A percentile compares a stretch with the other conserved stretches of the same genome.
Evolutionary conservation across 441 rosid species (phyloP).

Genomic region (Hypseocharis bilobata): DNA sequence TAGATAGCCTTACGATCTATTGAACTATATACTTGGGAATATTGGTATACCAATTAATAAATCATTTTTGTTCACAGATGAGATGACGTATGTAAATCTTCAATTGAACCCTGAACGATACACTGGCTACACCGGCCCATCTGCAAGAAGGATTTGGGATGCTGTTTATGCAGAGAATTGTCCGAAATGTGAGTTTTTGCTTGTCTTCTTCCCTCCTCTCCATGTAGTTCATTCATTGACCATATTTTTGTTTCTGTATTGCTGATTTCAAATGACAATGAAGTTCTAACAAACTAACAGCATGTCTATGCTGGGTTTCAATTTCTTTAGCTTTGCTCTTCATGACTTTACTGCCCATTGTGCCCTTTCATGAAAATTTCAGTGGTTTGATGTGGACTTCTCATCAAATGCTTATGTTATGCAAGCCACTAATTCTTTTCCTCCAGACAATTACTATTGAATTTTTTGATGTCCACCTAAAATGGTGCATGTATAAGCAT

Average conservation of each 20-base stretch:
- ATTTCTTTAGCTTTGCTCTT: too few species aligned
- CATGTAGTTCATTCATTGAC: neutral
- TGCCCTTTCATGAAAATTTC: neutral
- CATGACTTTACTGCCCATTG: neutral
- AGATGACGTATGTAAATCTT: constrained; percentile 91
- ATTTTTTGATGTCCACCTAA: neutral
- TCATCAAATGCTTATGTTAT: neutral
- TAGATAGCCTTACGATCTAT: neutral
- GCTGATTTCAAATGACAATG: neutral
- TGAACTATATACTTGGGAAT: constrained; percentile 6
- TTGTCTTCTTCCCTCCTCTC: neutral
- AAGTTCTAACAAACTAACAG: too few species aligned
- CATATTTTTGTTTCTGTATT: neutral
- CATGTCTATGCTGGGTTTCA: too few species aligned
- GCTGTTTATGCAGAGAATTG: constrained; percentile 84
- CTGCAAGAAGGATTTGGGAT: constrained; percentile 98
- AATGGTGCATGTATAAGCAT: neutral
- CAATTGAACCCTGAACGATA: constrained; percentile 78
- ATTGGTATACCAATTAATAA: constrained; percentile 2
- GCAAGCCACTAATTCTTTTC: neutral
- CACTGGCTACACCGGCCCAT: constrained; percentile 80
- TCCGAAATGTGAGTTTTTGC: constrained; percentile 52
- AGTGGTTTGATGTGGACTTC: neutral
- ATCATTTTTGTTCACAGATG: constrained; percentile 41
- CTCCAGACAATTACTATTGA: neutral